These are phyloP conservation scores for Syncephalis fuscata DNA, from an alignment of 371 early-diverging fungal species.

Conservation along the genomic window DNA sequence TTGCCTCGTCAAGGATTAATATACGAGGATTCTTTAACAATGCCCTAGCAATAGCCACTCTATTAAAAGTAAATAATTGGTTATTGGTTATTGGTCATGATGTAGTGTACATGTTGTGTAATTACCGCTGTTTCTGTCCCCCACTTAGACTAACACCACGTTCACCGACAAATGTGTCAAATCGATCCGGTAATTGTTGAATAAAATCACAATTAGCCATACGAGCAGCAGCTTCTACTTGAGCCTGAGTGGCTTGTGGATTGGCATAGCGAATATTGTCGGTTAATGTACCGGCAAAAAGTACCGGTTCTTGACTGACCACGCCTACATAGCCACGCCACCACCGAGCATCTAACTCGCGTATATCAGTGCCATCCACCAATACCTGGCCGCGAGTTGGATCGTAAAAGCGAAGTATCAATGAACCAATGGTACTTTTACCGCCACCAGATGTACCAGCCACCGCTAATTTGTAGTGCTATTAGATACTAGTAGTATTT, in stretches of 20 bases:
- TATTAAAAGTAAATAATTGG: slow-evolving; percentile 18
- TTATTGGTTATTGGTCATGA: slow-evolving; percentile 8
- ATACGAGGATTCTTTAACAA: slow-evolving; percentile 50
- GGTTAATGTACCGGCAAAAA: slow-evolving; percentile 63
- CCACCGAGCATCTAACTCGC: slow-evolving; percentile 32
- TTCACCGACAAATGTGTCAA: slow-evolving; percentile 52
- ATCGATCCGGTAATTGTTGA: slow-evolving; percentile 33
- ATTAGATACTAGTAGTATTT: background rate
- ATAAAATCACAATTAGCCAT: slow-evolving; percentile 54
- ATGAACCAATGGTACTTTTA: slow-evolving; percentile 48
- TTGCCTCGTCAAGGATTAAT: slow-evolving; percentile 79
- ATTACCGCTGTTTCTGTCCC: slow-evolving; percentile 63
- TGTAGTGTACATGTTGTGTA: slow-evolving; percentile 10
- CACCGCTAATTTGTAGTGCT: slow-evolving; percentile 2
- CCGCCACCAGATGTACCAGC: slow-evolving; percentile 30
- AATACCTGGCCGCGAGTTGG: slow-evolving; percentile 34
- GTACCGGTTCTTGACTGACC: slow-evolving; percentile 66
- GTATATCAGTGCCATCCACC: slow-evolving; percentile 48
- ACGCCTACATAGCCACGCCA: slow-evolving; percentile 40
- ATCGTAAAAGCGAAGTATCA: slow-evolving; percentile 59
- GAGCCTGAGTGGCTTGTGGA: slow-evolving; percentile 29
- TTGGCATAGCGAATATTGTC: slow-evolving; percentile 62
- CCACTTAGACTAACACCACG: slow-evolving; percentile 55
- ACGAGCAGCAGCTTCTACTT: slow-evolving; percentile 34
- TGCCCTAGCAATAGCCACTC: slow-evolving; percentile 49